These are phyloP conservation scores for Murraya koenigii DNA, from an alignment of 345 rosid genomes.

Conservation along the genomic window DNA sequence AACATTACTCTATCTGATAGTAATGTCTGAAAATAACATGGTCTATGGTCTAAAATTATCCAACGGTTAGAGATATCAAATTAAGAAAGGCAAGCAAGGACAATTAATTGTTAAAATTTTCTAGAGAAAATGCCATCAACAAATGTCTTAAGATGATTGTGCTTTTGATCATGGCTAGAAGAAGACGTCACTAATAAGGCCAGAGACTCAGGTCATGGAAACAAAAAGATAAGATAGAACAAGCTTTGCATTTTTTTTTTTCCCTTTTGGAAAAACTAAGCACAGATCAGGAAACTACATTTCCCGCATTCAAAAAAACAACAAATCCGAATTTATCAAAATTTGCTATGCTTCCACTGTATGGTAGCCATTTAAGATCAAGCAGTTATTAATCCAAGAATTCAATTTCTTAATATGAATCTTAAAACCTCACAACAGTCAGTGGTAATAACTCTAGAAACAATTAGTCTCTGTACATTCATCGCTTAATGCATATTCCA, in stretches of 20 bases:
- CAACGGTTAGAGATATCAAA: background rate
- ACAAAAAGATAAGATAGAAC: background rate
- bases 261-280: background rate
- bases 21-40: background rate
- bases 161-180: background rate
- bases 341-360: background rate
- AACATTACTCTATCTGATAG: background rate
- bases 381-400: background rate
- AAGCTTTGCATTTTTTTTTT: background rate
- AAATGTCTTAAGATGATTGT: background rate
- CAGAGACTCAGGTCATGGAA: background rate
- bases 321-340: background rate
- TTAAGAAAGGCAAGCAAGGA: background rate
- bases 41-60: background rate
- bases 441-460: background rate
- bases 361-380: background rate
- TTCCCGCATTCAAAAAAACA: background rate
- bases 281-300: background rate
- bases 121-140: background rate
- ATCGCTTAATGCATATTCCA: background rate
- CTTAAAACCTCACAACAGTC: background rate
- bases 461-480: background rate
- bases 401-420: background rate
- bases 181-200: background rate
- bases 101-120: background rate